Conservation (phyloP, 805 yeast species). For the Dipodascus geniculatus region DNA sequence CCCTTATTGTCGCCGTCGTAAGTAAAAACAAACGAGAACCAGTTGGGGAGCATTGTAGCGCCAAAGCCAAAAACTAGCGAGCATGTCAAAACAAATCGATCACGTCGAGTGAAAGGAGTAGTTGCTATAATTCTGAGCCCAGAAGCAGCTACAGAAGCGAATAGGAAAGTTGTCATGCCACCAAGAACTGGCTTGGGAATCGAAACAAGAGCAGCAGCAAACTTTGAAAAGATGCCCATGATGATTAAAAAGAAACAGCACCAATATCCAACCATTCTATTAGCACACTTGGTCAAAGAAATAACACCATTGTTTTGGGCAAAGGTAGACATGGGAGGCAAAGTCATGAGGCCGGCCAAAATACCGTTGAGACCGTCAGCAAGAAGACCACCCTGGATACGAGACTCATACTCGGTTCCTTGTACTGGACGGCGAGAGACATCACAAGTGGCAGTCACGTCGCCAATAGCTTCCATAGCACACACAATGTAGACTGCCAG, state of each 20-base stretch:
- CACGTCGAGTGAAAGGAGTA: constrained; percentile 51
- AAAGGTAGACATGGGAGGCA: constrained; percentile 85
- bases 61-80: constrained; percentile 57
- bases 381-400: constrained; percentile 86
- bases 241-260: constrained; percentile 67
- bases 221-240: constrained; percentile 82
- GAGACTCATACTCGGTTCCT: constrained; percentile 68
- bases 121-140: constrained; percentile 55
- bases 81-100: constrained; percentile 59
- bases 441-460: constrained; percentile 87
- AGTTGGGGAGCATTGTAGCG: constrained; percentile 47
- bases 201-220: constrained; percentile 79
- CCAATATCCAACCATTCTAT: constrained; percentile 70
- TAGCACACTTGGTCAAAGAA: constrained; percentile 84
- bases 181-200: constrained; percentile 75
- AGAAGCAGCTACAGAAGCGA: constrained; percentile 66
- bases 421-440: constrained; percentile 78
- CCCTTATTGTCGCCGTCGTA: constrained; percentile 49
- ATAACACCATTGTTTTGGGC: constrained; percentile 96
- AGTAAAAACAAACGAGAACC: constrained; percentile 57
- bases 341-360: constrained; percentile 64
- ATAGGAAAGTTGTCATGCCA: constrained; percentile 75
- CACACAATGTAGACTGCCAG: constrained; percentile 70
- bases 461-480: constrained; percentile 93
- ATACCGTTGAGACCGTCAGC: constrained; percentile 81